These are phyloP conservation scores for Alternaria burnsii DNA, from an alignment of 2,329 filamentous ascomycete genomes.

Conservation along the genomic window DNA sequence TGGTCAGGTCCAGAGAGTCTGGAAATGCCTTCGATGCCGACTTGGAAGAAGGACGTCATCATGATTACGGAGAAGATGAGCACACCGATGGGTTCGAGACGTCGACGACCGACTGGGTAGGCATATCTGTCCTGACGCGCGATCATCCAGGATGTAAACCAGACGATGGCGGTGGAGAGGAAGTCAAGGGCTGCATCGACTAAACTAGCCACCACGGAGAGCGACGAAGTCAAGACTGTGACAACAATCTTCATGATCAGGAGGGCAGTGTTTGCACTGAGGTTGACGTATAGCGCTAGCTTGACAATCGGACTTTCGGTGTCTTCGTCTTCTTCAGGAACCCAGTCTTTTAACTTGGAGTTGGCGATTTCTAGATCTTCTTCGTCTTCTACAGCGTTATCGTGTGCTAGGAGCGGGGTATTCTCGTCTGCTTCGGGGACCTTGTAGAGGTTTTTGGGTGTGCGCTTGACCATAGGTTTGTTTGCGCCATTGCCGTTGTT, in stretches of 20 bases:
- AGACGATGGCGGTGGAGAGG: conserved; percentile 81
- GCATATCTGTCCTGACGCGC: conserved; percentile 75
- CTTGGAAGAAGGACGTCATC: conserved; percentile 84
- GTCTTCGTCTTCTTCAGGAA: conserved; percentile 74
- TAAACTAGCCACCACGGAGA: conserved; percentile 80
- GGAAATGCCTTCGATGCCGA: conserved; percentile 74
- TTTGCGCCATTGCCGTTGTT: conserved; percentile 41
- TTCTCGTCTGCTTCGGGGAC: conserved; percentile 68
- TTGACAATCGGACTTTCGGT: conserved; percentile 79
- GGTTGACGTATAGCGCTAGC: conserved; percentile 88
- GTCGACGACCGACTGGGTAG: conserved; percentile 79
- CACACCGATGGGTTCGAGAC: conserved; percentile 80
- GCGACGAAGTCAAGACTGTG: conserved; percentile 78
- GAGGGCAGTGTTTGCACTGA: conserved; percentile 78
- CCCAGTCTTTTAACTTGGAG: conserved; percentile 71
- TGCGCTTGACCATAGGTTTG: conserved; percentile 56
- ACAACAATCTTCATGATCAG: conserved; percentile 80
- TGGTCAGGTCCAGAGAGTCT: conserved; percentile 69
- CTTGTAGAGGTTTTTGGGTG: conserved; percentile 86
- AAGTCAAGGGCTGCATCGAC: conserved; percentile 85
- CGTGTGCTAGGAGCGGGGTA: conserved; percentile 65
- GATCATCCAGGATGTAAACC: conserved; percentile 78
- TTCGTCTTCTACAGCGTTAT: conserved; percentile 51
- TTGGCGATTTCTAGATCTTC: conserved; percentile 54
- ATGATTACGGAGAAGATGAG: conserved; percentile 84